Evolutionary conservation across 768 basidiomycete species (phyloP).

Genomic region (Leccinum aurantiacum): DNA sequence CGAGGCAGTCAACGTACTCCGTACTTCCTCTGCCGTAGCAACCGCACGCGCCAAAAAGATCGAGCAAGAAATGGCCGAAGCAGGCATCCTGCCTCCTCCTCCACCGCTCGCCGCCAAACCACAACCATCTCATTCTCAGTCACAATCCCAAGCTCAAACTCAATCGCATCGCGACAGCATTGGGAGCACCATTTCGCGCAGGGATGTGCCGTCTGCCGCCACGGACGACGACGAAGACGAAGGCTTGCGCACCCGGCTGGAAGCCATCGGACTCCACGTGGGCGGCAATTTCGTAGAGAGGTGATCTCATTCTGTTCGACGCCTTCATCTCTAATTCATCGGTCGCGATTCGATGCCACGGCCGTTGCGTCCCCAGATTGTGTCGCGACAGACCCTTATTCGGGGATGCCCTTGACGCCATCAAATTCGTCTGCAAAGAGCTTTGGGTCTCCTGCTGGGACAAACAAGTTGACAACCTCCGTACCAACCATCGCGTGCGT

Average conservation of each 20-base stretch:
- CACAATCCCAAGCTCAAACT: neutral
- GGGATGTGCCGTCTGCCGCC: neutral
- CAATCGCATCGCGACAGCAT: slow-evolving; percentile 35
- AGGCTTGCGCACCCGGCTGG: slow-evolving; percentile 64
- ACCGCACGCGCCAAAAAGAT: slow-evolving; percentile 62
- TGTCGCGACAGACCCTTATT: slow-evolving; percentile 76
- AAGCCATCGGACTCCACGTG: slow-evolving; percentile 82
- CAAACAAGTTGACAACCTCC: slow-evolving; percentile 92
- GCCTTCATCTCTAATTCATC: neutral
- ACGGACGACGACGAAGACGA: slow-evolving; percentile 69
- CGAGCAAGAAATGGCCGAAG: slow-evolving; percentile 78
- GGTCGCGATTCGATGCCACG: neutral
- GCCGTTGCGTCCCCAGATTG: slow-evolving; percentile 45
- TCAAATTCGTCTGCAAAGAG: slow-evolving; percentile 97
- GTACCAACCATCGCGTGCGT: slow-evolving; percentile 89
- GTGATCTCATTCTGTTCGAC: slow-evolving; percentile 39
- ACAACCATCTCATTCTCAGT: slow-evolving; percentile 11
- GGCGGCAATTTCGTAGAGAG: slow-evolving; percentile 85
- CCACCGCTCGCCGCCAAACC: slow-evolving; percentile 42
- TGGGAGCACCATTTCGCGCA: slow-evolving; percentile 27
- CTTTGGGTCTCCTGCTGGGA: slow-evolving; percentile 92
- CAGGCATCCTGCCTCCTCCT: slow-evolving; percentile 64
- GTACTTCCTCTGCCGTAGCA: slow-evolving; percentile 72
- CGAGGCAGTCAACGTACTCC: slow-evolving; percentile 71
- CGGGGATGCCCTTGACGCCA: slow-evolving; percentile 79